Percentiles rank a stretch among this genome's conserved stretches.
Evolutionary conservation across 1,284 basidiomycete genomes (phyloP).

Genomic region (Ceratorhiza oryzae-sativae): DNA sequence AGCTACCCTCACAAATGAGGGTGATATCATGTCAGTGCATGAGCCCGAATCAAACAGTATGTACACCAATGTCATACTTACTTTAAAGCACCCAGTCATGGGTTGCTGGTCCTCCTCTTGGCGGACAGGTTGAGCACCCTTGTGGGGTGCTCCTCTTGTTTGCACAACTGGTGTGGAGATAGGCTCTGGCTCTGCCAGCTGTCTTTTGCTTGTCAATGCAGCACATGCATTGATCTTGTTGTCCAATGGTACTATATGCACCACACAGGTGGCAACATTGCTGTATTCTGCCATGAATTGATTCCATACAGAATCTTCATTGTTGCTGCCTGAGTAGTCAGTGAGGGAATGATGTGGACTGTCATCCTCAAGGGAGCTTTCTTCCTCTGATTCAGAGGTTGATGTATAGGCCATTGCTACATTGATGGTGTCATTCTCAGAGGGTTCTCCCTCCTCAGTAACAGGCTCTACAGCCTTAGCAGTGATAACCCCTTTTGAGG

Average conservation of each 20-base stretch:
- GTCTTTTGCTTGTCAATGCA: not conserved
- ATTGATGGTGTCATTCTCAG: not conserved
- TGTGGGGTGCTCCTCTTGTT: not conserved
- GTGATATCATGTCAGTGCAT: constrained; percentile 23
- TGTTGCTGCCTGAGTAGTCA: not conserved
- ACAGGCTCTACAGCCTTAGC: not conserved
- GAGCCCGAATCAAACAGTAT: constrained; percentile 29
- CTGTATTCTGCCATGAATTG: not conserved
- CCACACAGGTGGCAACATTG: not conserved
- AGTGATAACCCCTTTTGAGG: not conserved
- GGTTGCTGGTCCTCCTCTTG: not conserved
- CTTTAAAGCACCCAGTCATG: constrained; percentile 1
- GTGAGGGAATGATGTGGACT: not conserved
- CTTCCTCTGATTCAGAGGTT: not conserved
- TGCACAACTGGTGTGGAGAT: not conserved
- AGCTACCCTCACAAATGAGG: not conserved
- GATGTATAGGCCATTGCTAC: not conserved
- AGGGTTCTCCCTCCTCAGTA: not conserved
- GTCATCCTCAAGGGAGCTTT: not conserved
- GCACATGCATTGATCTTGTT: not conserved
- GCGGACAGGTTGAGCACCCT: constrained; percentile 8
- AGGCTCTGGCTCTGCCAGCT: not conserved
- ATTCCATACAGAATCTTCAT: not conserved
- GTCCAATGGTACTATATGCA: not conserved
- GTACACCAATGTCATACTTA: not conserved